Evolutionary conservation across 441 rosid species (phyloP).

Genomic region (Bruguiera hainesii): DNA sequence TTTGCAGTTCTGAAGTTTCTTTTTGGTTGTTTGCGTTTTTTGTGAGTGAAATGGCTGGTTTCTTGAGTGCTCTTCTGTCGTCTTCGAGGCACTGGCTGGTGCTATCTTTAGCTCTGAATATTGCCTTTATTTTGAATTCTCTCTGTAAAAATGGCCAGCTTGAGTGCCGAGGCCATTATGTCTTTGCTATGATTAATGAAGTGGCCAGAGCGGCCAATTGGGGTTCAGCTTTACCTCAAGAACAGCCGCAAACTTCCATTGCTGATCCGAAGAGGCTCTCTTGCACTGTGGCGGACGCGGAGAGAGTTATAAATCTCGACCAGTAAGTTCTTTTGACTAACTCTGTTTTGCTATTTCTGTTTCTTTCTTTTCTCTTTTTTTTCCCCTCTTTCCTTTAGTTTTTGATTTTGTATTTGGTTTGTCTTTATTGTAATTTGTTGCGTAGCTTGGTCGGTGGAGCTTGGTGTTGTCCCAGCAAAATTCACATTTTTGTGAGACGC

Average conservation of each 20-base stretch:
- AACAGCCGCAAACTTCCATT: no score
- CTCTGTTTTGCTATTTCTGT: not conserved
- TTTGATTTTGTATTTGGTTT: not conserved
- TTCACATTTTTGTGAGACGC: not conserved
- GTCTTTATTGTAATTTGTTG: not conserved
- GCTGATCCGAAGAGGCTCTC: not conserved
- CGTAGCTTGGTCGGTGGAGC: not conserved
- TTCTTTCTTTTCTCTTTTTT: not conserved
- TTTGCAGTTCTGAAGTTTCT: not conserved
- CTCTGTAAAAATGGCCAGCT: not conserved
- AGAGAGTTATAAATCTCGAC: not conserved
- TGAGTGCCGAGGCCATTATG: not conserved
- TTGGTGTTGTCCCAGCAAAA: not conserved
- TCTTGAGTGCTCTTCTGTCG: constrained; percentile 27
- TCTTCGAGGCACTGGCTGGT: not conserved
- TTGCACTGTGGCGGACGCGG: constrained; percentile 18
- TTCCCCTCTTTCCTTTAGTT: not conserved
- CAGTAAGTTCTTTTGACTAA: not conserved
- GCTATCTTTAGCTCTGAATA: not conserved
- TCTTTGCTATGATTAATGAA: not conserved
- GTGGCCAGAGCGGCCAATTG: not conserved
- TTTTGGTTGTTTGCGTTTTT: not conserved
- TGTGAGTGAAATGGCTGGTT: constrained; percentile 34
- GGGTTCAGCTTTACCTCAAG: not conserved
- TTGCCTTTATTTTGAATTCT: not conserved